Evolutionary conservation across 2,329 filamentous ascomycete genomes (phyloP), one percentile per base, ranked within the genome.

Genomic region (Westerdykella ornata): DNA sequence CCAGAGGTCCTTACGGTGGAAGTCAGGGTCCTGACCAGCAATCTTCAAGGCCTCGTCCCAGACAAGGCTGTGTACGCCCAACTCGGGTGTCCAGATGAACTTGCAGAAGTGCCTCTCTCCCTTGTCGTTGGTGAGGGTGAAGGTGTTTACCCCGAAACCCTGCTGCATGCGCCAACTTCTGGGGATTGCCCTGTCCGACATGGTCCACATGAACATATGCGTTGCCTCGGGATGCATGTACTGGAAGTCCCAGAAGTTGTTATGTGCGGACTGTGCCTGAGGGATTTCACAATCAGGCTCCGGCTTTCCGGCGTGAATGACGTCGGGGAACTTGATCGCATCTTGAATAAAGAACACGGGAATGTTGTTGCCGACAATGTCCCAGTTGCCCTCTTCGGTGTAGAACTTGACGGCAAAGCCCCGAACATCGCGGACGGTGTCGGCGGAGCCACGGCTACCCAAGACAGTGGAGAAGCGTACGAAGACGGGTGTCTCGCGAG

Each of bases 91-190:
- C 55, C 77, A 88, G 59, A 82, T 78, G 59, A 88, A 89, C 66
- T 90, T 90, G 62, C 86, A 82, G 50, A 88, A 88, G 42, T 77
- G 72, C 1, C 81, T 74, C 59, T 85, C 76, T 16, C 83, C 84
- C 49, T 83, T 73, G 17, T 73, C 75, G 45, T 88, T 88, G 46
- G 73, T 71, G 2, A 88, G 72, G 0, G 77, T 84, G 54, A 73
- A 90, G 0, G 86, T 89, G 65, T 90, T 88, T 52, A 90, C 85
- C 40, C 85, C 85, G 43, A 89, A 90, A 0, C 85, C 85, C 51
- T 90, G 84, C 82, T 90, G 88, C 84, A 88, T 88, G 17, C 85
- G 80, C 66, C 75, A 88, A 0, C 82, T 86, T 2, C 83, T 76
- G 1, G 85, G 85, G 42, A 87, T 87, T 0, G 74, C 73, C 19